phyloP scores from a whole-genome alignment of 352 stramenopile genomes.

The Hyaloperonospora arabidopsidis region DNA sequence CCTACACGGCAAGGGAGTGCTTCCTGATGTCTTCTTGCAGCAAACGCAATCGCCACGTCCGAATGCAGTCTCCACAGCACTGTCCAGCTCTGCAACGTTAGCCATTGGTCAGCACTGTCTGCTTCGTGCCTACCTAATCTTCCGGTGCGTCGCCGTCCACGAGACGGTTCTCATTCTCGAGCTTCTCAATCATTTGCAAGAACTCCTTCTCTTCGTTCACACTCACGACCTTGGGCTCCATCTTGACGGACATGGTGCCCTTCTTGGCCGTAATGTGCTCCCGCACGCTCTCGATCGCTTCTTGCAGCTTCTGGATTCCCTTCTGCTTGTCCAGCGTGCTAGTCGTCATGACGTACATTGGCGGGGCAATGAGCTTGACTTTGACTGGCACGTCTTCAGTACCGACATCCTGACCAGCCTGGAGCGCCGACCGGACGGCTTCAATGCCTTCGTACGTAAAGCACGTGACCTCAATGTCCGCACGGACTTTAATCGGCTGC shows the following conservation, averaged over 20 bases:
- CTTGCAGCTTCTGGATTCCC: constrained; percentile 93
- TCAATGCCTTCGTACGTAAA: constrained; percentile 99
- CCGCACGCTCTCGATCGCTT: constrained; percentile 92
- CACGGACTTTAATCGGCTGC: constrained; percentile 99
- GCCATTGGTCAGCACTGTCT: constrained; percentile 9
- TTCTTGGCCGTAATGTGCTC: constrained; percentile 93
- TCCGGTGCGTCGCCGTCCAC: constrained; percentile 97
- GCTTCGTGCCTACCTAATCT: constrained; percentile 50
- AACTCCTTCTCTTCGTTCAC: constrained; percentile 98
- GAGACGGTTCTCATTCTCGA: constrained; percentile 98
- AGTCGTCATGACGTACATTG: constrained; percentile 99
- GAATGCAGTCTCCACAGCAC: constrained; percentile 4
- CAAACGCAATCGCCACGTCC: constrained; percentile 9
- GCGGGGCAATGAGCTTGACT: constrained; percentile 98
- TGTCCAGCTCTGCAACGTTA: constrained; percentile 3
- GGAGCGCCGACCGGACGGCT: constrained; percentile 94
- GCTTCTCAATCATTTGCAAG: constrained; percentile 98
- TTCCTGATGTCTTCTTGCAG: background rate
- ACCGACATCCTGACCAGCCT: constrained; percentile 77
- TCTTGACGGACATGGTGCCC: constrained; percentile 94
- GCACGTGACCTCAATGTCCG: constrained; percentile 99
- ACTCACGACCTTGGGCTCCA: constrained; percentile 98
- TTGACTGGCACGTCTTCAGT: constrained; percentile 91
- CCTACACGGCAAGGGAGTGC: constrained; percentile 2
- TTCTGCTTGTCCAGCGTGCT: constrained; percentile 98